A percentile compares a stretch with the other conserved stretches of the same genome.
These are phyloP conservation scores for Aspergillus puulaauensis DNA, from an alignment of 2,329 filamentous ascomycete genomes.

Conservation along the genomic window DNA sequence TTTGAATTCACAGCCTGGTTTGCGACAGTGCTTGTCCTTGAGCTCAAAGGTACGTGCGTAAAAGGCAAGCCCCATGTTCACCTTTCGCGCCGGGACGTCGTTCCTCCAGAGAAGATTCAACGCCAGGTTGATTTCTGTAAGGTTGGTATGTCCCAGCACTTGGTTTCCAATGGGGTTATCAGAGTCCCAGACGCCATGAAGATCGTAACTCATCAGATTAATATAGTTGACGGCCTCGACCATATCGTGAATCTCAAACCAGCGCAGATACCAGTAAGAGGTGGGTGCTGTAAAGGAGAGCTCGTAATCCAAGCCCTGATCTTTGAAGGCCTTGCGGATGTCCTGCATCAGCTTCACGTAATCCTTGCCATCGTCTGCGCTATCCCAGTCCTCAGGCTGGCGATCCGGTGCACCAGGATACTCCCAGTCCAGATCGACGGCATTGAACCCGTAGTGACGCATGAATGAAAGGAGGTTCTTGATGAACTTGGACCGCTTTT, in stretches of 20 bases:
- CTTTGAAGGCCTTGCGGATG: conserved; percentile 6
- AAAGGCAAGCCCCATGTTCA: conserved; percentile 15
- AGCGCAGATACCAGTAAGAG: conserved; percentile 19
- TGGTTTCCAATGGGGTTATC: conserved; percentile 7
- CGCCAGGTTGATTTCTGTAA: conserved; percentile 14
- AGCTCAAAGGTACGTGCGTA: conserved; percentile 12
- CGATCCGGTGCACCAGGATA: conserved; percentile 15
- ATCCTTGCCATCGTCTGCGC: background rate
- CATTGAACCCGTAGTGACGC: conserved; percentile 18
- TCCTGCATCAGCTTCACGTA: conserved; percentile 13
- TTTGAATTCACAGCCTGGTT: conserved; percentile 15
- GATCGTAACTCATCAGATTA: conserved; percentile 20
- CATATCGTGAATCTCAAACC: conserved; percentile 13
- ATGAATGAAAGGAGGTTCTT: conserved; percentile 8
- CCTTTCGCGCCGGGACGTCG: conserved; percentile 6
- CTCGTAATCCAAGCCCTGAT: conserved; percentile 3
- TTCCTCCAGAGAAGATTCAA: conserved; percentile 17
- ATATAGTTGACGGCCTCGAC: conserved; percentile 6
- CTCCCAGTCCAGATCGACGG: conserved; percentile 23
- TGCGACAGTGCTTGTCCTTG: background rate
- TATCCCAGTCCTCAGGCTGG: conserved; percentile 2
- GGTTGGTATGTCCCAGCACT: conserved; percentile 14
- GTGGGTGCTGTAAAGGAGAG: conserved; percentile 15
- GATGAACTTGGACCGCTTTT: background rate
- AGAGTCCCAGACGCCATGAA: conserved; percentile 16